Conservation (phyloP, 352 stramenopile species). For the Plasmopara viticola region DNA sequence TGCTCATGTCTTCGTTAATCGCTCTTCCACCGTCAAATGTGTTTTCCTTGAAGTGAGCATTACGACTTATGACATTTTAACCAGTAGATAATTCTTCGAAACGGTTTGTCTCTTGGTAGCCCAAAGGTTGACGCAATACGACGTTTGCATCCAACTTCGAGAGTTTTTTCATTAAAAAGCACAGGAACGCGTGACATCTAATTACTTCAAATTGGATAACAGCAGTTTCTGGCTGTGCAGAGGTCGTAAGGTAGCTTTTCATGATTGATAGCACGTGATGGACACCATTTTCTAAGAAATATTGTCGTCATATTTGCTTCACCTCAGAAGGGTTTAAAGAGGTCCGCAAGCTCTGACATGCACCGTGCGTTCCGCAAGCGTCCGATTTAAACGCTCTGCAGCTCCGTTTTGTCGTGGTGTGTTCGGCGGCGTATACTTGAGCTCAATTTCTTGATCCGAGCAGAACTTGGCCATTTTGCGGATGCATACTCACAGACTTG, state of each 20-base stretch:
- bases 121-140: neutral
- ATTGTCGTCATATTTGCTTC: neutral
- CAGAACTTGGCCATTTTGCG: neutral
- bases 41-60: neutral
- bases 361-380: neutral
- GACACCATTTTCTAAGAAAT: neutral
- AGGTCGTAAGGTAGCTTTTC: neutral
- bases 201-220: neutral
- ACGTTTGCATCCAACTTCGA: neutral
- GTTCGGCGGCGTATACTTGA: neutral
- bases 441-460: neutral
- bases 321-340: neutral
- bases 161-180: neutral
- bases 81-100: neutral
- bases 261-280: neutral
- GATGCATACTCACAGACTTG: neutral
- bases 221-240: neutral
- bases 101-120: neutral
- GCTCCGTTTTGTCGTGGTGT: neutral
- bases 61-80: neutral
- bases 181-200: neutral
- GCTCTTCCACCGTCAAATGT: no score
- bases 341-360: neutral
- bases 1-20: no score
- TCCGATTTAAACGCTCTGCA: neutral